Evolutionary conservation across 108 stramenopile genomes (phyloP).

Genomic region (Cyclostephanos tholiformis): DNA sequence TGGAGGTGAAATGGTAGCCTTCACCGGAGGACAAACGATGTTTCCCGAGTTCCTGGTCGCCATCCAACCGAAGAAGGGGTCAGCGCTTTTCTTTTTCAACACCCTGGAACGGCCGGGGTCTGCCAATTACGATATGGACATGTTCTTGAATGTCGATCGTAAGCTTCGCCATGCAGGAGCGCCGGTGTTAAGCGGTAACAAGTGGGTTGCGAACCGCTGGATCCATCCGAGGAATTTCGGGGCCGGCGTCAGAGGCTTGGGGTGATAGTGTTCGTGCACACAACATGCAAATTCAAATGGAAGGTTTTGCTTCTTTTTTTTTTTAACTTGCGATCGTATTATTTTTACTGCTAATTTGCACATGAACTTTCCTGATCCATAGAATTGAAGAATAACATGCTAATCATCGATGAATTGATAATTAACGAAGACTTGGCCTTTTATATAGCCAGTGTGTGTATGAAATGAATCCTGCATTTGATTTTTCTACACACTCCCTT

Average conservation of each 20-base stretch:
- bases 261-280: not conserved
- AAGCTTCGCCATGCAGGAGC: constrained; percentile 51
- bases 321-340: too few relatives aligned
- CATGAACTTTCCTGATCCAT: too few relatives aligned
- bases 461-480: not conserved
- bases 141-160: constrained; percentile 45
- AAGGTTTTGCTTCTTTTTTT: too few relatives aligned
- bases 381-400: not conserved
- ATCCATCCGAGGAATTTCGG: constrained; percentile 50
- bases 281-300: not conserved
- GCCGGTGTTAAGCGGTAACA: constrained; percentile 44
- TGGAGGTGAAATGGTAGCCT: constrained; percentile 1
- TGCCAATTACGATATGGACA: constrained; percentile 28
- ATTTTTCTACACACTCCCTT: not conserved
- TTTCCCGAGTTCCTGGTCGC: constrained; percentile 40
- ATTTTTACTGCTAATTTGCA: too few relatives aligned
- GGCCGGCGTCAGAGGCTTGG: constrained; percentile 43
- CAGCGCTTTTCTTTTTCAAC: constrained; percentile 56
- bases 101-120: constrained; percentile 51
- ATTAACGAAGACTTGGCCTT: constrained; percentile 13
- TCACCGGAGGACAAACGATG: constrained; percentile 47
- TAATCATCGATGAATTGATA: not conserved
- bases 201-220: constrained; percentile 56
- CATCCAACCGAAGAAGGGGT: constrained; percentile 35
- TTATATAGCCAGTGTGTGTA: not conserved